Base-by-base conservation (phyloP, 176 grass and related monocot genomes). In the Microstegium vimineum region DNA sequence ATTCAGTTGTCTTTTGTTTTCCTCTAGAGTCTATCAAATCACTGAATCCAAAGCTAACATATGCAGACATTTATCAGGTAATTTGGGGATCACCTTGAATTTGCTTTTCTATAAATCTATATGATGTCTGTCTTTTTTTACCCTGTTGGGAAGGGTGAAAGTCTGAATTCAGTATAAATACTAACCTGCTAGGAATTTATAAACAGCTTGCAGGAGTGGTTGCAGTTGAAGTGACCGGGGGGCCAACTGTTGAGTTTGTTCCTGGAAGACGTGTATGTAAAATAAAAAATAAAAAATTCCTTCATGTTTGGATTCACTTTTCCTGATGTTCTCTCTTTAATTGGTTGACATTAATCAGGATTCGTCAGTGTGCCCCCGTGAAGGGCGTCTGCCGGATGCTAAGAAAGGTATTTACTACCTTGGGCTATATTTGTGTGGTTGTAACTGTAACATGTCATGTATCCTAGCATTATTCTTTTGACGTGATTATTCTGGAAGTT, bases 31-130 rank as follows among this genome's bases (percentile, higher is more conserved):
- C 93, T 77, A 89, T 99, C 51, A 99, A 95, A 90, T 74, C 73
- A 5, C 90, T 87, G 66, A 86, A 89, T 81, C 91, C 93, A 23
- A 99, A 69, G 90, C 76, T 99, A 84, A 95, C 93, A 62, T 99
- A 94, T 60, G 93, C 97, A 31, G 97, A 99, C 37, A 89, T 99
- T 88, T 96, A 99, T 79, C 97, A 99, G 97, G 95, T 98, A 86
- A 87, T 57, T 76, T 32, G 22, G 10, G n/a, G 4, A 76, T 41
- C 68, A 34, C 47, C 42, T 77, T 86, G 4, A 66, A 17, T 84
- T 69, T 70, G 5, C 31, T 79, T 6, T 12, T 71, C 38, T 80
- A 65, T n/a, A n/a, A n/a, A n/a, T n/a, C n/a, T n/a, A n/a, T 25
- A 42, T 4, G 34, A 32, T 33, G 26, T 84, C 10, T 69, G 33